A percentile compares a stretch with the other conserved stretches of the same genome.
phyloP scores from a whole-genome alignment of 495 filamentous ascomycete genomes.

The Astrothelium macrocarpum region DNA sequence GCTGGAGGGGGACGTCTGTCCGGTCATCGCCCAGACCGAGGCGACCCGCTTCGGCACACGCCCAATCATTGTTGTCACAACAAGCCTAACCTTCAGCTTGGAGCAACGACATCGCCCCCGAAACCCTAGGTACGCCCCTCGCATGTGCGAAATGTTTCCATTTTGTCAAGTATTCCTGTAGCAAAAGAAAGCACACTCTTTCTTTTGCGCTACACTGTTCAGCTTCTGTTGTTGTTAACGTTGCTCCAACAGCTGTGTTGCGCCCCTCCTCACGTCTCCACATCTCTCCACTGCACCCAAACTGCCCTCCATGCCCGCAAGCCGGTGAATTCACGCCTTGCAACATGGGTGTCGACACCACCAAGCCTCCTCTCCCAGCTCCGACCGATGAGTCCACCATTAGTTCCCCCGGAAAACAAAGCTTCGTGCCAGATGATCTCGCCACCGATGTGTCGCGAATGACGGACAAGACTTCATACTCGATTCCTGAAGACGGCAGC shows the following conservation, averaged over 20 bases:
- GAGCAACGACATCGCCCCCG: not conserved
- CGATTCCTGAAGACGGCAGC: conserved; percentile 90
- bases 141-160: not conserved
- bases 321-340: not conserved
- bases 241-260: not conserved
- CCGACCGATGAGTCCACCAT: conserved; percentile 21
- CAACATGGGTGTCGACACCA: conserved; percentile 29
- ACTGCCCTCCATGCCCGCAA: not conserved
- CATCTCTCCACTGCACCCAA: not conserved
- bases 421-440: conserved; percentile 46
- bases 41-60: not conserved
- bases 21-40: not conserved
- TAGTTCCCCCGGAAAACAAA: conserved; percentile 25
- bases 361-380: conserved; percentile 32
- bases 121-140: not conserved
- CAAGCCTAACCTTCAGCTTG: not conserved
- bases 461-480: conserved; percentile 76
- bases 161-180: not conserved
- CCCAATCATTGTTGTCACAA: not conserved
- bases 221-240: not conserved
- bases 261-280: not conserved
- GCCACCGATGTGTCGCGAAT: conserved; percentile 67
- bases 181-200: no score
- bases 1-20: not conserved
- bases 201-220: not conserved